These are phyloP conservation scores for Cyclotella distinguenda DNA, from an alignment of 108 stramenopile species.

Conservation along the genomic window DNA sequence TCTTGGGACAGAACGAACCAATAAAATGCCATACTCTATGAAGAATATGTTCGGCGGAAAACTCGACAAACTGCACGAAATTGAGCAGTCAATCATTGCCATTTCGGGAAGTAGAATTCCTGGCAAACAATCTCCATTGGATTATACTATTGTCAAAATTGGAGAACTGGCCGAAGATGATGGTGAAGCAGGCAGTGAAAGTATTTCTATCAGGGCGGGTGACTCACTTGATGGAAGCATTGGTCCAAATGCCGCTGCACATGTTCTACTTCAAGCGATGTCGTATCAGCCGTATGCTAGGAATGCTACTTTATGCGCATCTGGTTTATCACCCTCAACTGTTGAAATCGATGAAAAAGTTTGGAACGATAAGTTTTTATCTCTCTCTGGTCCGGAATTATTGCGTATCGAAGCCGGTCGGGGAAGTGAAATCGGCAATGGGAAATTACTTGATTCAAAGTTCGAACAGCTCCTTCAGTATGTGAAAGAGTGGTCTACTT, in stretches of 20 bases:
- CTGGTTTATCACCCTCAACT: conserved; percentile 19
- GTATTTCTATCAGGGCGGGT: conserved; percentile 53
- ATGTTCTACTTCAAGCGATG: conserved; percentile 49
- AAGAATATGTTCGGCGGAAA: conserved; percentile 73
- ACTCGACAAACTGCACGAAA: conserved; percentile 66
- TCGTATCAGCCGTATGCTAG: conserved; percentile 54
- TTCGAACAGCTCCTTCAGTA: conserved; percentile 58
- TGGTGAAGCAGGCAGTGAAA: conserved; percentile 2
- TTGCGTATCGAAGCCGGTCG: conserved; percentile 42
- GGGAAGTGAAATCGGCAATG: neutral
- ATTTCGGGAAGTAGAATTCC: conserved; percentile 47
- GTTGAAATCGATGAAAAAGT: conserved; percentile 16
- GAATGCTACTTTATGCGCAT: conserved; percentile 48
- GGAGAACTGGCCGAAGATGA: conserved; percentile 49
- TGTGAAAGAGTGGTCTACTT: conserved; percentile 63
- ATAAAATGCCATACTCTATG: conserved; percentile 78
- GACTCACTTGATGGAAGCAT: conserved; percentile 40
- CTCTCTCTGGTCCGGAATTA: conserved; percentile 78
- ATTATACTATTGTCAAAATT: conserved; percentile 81
- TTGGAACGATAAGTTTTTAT: conserved; percentile 74
- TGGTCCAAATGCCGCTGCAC: conserved; percentile 46
- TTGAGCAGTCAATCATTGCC: conserved; percentile 63
- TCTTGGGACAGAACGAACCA: conserved; percentile 76
- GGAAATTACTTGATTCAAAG: conserved; percentile 18
- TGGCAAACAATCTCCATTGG: conserved; percentile 51